These are phyloP conservation scores for Thielaviopsis ethacetica DNA, from an alignment of 2,329 filamentous ascomycete species.

Conservation along the genomic window DNA sequence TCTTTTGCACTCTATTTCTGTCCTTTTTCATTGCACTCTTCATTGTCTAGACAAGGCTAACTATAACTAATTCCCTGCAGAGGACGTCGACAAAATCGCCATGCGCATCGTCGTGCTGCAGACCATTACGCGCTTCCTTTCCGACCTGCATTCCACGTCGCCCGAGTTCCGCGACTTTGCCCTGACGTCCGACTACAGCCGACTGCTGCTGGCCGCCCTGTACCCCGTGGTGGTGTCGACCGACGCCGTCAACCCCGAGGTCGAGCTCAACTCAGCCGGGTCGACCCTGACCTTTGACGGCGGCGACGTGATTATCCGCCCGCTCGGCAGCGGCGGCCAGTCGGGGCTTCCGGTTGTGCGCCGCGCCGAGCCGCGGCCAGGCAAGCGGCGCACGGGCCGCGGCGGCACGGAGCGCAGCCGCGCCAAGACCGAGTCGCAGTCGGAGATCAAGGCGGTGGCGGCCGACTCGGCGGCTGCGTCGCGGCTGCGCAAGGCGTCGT, in stretches of 20 bases:
- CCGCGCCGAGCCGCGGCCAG: slow-evolving; percentile 19
- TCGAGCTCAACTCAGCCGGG: slow-evolving; percentile 71
- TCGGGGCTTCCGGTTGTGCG: slow-evolving; percentile 54
- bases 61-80: slow-evolving; percentile 12
- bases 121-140: slow-evolving; percentile 62
- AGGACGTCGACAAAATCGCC: slow-evolving; percentile 13
- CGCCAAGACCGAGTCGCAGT: neutral
- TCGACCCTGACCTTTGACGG: slow-evolving; percentile 73
- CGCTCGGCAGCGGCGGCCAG: slow-evolving; percentile 41
- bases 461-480: slow-evolving; percentile 19
- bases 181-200: slow-evolving; percentile 61
- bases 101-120: slow-evolving; percentile 50
- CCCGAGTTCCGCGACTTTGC: slow-evolving; percentile 69
- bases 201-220: slow-evolving; percentile 60
- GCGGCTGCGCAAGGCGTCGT: slow-evolving; percentile 64
- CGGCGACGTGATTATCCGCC: slow-evolving; percentile 67
- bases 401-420: neutral
- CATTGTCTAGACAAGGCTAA: neutral
- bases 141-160: slow-evolving; percentile 63
- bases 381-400: too few relatives aligned
- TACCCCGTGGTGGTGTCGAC: slow-evolving; percentile 82
- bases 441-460: neutral
- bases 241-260: slow-evolving; percentile 67
- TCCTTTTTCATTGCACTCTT: neutral
- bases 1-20: neutral